Evolutionary conservation across 2,329 filamentous ascomycete genomes (phyloP).

Genomic region (Pseudogymnoascus sp.): DNA sequence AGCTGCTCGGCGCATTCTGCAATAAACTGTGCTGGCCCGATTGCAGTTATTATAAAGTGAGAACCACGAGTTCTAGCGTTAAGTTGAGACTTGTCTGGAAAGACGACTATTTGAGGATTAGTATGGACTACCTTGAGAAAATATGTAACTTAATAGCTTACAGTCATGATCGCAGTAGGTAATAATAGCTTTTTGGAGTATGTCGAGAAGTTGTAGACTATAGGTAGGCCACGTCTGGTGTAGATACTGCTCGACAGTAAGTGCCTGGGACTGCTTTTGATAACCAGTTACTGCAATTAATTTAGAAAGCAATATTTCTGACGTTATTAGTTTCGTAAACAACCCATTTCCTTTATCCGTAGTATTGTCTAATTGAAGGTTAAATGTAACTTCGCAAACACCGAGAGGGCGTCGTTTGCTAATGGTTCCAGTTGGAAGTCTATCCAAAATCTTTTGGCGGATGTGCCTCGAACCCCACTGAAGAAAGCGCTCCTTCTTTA

Average conservation of each 20-base stretch:
- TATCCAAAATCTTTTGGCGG: slow-evolving; percentile 9
- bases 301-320: not conserved
- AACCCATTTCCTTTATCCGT: not conserved
- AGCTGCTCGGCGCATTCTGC: not conserved
- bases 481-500: slow-evolving; percentile 10
- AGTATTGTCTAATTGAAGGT: not conserved
- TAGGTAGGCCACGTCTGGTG: not conserved
- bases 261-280: not conserved
- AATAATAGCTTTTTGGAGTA: not conserved
- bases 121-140: not conserved
- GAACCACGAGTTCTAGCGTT: not conserved
- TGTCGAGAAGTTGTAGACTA: not conserved
- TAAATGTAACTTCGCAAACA: slow-evolving; percentile 8
- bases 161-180: not conserved
- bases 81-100: slow-evolving; percentile 1
- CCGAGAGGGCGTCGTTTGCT: slow-evolving; percentile 10
- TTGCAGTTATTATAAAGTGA: not conserved
- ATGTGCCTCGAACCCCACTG: slow-evolving; percentile 3
- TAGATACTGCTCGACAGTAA: not conserved
- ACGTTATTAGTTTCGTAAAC: not conserved
- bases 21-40: not conserved
- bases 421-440: slow-evolving; percentile 13
- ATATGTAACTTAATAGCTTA: not conserved
- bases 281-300: not conserved
- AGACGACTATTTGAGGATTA: not conserved